A percentile compares a stretch with the other conserved stretches of the same genome.
phyloP scores from a whole-genome alignment of 768 basidiomycete genomes.

The Kwoniella europaea region DNA sequence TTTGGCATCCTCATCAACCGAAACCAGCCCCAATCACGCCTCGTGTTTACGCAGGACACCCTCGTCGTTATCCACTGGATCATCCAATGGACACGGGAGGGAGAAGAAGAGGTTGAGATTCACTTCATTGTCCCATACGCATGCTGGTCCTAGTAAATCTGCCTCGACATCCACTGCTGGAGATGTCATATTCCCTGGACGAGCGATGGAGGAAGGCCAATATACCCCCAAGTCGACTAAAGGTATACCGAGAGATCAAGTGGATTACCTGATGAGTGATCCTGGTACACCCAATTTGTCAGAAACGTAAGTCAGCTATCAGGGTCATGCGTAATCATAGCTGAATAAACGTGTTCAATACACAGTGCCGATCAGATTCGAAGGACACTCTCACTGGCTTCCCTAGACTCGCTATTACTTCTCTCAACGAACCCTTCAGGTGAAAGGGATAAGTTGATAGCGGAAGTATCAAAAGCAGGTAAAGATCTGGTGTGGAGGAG shows the following conservation, averaged over 20 bases:
- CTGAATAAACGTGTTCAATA: not conserved
- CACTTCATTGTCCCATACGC: slow-evolving; percentile 12
- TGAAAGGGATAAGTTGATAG: slow-evolving; percentile 40
- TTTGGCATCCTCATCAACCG: slow-evolving; percentile 2
- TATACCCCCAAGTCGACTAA: slow-evolving; percentile 8
- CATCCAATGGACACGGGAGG: slow-evolving; percentile 1
- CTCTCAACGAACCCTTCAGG: slow-evolving; percentile 34
- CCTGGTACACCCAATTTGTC: slow-evolving; percentile 57
- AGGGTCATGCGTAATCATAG: not conserved
- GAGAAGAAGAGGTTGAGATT: slow-evolving; percentile 24
- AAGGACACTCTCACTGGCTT: slow-evolving; percentile 56
- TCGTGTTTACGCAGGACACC: slow-evolving; percentile 20
- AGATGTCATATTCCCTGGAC: slow-evolving; percentile 14
- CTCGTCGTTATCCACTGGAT: slow-evolving; percentile 17
- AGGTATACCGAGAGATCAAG: slow-evolving; percentile 40
- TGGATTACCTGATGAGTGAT: slow-evolving; percentile 42
- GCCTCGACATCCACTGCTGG: not conserved
- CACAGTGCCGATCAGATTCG: slow-evolving; percentile 57
- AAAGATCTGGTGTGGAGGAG: slow-evolving; percentile 54
- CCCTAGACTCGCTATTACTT: slow-evolving; percentile 48
- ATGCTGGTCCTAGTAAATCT: slow-evolving; percentile 15
- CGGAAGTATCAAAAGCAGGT: slow-evolving; percentile 44
- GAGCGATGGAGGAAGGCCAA: slow-evolving; percentile 21
- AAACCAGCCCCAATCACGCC: slow-evolving; percentile 14
- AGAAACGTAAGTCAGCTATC: slow-evolving; percentile 52